These are phyloP conservation scores for Trichomonas vaginalis DNA, from an alignment of 208 protist genomes.

Conservation along the genomic window DNA sequence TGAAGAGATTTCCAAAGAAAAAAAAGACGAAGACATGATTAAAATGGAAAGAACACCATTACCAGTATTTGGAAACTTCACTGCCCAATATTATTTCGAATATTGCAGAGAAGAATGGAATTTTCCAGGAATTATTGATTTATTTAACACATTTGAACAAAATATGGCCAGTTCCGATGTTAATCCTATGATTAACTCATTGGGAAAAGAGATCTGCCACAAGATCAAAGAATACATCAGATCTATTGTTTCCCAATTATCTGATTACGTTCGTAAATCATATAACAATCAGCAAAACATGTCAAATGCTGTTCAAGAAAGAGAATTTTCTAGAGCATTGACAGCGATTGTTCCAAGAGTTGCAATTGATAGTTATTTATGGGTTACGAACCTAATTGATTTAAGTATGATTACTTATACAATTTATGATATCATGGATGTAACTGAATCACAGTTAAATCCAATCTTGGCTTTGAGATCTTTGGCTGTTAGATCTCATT, in stretches of 20 bases:
- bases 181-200: neutral
- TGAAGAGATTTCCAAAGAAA: too few species aligned
- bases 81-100: neutral
- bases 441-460: neutral
- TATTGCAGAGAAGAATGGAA: neutral
- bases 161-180: neutral
- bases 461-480: neutral
- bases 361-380: neutral
- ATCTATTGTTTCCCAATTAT: neutral
- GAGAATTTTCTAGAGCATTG: neutral
- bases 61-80: neutral
- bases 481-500: neutral
- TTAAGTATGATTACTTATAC: neutral
- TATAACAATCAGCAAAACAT: neutral
- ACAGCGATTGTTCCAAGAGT: neutral
- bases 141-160: neutral
- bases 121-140: neutral
- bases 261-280: neutral
- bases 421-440: neutral
- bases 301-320: neutral
- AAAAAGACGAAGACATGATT: too few species aligned
- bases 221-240: neutral
- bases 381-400: neutral
- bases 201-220: neutral
- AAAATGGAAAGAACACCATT: too few species aligned